phyloP scores from a whole-genome alignment of 768 basidiomycete species.

The Coprinopsis strossmayeri region DNA sequence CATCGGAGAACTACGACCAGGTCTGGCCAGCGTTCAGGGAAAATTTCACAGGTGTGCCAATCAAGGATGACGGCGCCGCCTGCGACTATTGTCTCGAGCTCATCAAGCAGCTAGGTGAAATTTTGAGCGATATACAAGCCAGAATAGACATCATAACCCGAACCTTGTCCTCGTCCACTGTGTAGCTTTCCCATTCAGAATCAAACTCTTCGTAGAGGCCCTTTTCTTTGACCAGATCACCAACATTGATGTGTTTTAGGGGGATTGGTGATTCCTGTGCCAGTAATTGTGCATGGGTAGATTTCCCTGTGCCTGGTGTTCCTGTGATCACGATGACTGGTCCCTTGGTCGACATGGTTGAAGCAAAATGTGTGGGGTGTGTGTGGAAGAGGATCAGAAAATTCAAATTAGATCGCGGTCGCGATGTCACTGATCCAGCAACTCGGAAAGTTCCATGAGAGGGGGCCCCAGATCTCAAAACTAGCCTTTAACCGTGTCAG shows the following conservation, averaged over 20 bases:
- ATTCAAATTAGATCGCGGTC: background rate
- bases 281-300: constrained; percentile 86
- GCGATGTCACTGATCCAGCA: background rate
- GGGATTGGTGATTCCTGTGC: constrained; percentile 63
- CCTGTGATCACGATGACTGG: constrained; percentile 85
- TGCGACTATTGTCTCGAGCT: constrained; percentile 66
- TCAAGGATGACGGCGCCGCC: constrained; percentile 82
- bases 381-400: too few relatives aligned
- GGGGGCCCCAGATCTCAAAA: background rate
- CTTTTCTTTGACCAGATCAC: constrained; percentile 82
- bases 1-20: constrained; percentile 90
- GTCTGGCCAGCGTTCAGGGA: constrained; percentile 96
- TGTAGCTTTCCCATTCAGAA: constrained; percentile 92
- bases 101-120: constrained; percentile 67
- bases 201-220: constrained; percentile 81
- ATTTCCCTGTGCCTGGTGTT: constrained; percentile 94
- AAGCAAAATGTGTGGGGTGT: background rate
- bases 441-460: background rate
- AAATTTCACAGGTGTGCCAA: constrained; percentile 92
- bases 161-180: constrained; percentile 95
- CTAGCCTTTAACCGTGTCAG: background rate
- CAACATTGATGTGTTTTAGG: constrained; percentile 81
- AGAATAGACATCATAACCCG: constrained; percentile 16
- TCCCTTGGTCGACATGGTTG: constrained; percentile 20
- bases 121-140: too few relatives aligned